These are phyloP conservation scores for Aureobasidium sp. DNA, from an alignment of 2,329 filamentous ascomycete species.

Conservation along the genomic window DNA sequence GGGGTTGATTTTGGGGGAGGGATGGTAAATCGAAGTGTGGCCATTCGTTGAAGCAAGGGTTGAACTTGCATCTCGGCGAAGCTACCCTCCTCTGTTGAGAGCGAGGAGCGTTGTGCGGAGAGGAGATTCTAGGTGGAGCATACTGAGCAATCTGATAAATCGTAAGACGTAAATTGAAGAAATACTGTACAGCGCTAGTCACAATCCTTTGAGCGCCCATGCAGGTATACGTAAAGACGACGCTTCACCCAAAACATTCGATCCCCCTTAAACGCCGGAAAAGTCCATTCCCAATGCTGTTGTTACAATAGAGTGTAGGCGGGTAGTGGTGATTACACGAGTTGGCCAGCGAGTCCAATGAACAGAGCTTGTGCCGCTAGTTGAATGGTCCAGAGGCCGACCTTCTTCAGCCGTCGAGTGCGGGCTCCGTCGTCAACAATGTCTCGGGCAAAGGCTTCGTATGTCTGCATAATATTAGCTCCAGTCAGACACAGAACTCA, in stretches of 20 bases:
- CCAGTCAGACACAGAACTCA: not conserved
- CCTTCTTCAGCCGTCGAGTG: constrained; percentile 83
- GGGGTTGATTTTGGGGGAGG: not conserved
- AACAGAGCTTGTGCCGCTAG: constrained; percentile 89
- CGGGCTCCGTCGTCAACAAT: constrained; percentile 85
- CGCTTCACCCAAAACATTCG: not conserved
- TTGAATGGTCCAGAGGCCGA: constrained; percentile 92
- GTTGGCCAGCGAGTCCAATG: constrained; percentile 85
- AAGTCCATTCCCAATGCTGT: not conserved
- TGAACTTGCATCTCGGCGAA: not conserved
- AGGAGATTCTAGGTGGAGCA: not conserved
- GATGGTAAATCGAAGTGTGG: not conserved
- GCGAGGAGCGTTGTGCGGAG: no score
- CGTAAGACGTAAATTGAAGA: constrained; percentile 6
- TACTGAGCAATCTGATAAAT: not conserved
- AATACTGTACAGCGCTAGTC: not conserved
- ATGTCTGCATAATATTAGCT: constrained; percentile 49
- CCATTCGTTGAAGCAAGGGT: constrained; percentile 5
- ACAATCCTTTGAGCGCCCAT: not conserved
- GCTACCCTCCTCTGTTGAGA: not conserved
- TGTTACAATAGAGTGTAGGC: constrained; percentile 10
- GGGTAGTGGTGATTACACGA: constrained; percentile 36
- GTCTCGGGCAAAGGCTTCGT: constrained; percentile 86
- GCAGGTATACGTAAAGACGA: not conserved
- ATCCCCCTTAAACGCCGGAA: not conserved